Percentiles rank a stretch among this genome's conserved stretches.
phyloP scores from a whole-genome alignment of 495 filamentous ascomycete genomes.

The Penicillium paxilli region DNA sequence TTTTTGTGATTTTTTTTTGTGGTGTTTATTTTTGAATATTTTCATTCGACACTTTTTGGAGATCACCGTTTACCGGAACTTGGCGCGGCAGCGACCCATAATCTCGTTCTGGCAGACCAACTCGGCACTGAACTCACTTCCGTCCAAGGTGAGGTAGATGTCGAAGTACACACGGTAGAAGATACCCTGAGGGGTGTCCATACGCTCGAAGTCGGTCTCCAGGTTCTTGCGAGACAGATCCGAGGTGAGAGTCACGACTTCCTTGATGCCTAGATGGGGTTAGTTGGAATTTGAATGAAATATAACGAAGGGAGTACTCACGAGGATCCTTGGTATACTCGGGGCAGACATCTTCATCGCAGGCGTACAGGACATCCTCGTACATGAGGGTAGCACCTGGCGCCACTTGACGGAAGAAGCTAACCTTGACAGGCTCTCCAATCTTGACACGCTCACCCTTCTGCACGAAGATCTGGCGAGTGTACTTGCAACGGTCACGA shows the following conservation, averaged over 20 bases:
- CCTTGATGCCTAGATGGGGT: slow-evolving; percentile 80
- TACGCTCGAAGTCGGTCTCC: slow-evolving; percentile 98
- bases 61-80: slow-evolving; percentile 58
- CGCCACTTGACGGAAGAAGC: slow-evolving; percentile 97
- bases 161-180: slow-evolving; percentile 89
- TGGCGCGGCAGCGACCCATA: slow-evolving; percentile 92
- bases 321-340: slow-evolving; percentile 99
- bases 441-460: slow-evolving; percentile 99
- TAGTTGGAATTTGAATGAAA: not conserved
- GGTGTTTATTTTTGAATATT: slow-evolving; percentile 1
- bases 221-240: slow-evolving; percentile 97
- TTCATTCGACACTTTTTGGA: not conserved
- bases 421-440: slow-evolving; percentile 97
- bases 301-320: slow-evolving; percentile 49
- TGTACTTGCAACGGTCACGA: slow-evolving; percentile 98
- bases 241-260: slow-evolving; percentile 96
- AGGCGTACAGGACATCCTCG: slow-evolving; percentile 97
- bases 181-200: slow-evolving; percentile 98
- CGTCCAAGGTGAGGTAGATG: slow-evolving; percentile 92
- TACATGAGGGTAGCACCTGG: slow-evolving; percentile 99
- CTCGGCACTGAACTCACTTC: slow-evolving; percentile 96
- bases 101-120: slow-evolving; percentile 98
- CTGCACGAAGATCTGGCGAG: slow-evolving; percentile 96
- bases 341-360: slow-evolving; percentile 96
- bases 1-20: slow-evolving; percentile 1